Evolutionary conservation across 1,284 basidiomycete species (phyloP).

Genomic region (Volvariella volvacea): DNA sequence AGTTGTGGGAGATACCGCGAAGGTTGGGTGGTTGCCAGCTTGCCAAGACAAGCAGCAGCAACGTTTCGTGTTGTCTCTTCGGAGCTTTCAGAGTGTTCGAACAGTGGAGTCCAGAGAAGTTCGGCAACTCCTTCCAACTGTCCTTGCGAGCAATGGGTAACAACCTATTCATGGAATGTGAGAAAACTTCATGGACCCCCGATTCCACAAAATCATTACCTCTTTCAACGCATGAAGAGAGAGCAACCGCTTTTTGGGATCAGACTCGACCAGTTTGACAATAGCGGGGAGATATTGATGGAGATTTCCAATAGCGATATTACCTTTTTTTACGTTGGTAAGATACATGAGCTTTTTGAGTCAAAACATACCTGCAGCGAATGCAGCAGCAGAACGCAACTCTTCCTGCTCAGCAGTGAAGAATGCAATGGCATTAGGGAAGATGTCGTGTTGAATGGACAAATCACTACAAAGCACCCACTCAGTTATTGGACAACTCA

Average conservation of each 20-base stretch:
- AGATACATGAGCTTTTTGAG: slow-evolving; percentile 43
- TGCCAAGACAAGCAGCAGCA: slow-evolving; percentile 93
- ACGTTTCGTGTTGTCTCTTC: slow-evolving; percentile 93
- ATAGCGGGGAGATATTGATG: slow-evolving; percentile 82
- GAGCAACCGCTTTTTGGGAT: slow-evolving; percentile 75
- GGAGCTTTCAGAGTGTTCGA: slow-evolving; percentile 76
- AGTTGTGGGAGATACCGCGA: slow-evolving; percentile 85
- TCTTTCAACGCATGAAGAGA: slow-evolving; percentile 93
- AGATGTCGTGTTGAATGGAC: slow-evolving; percentile 69
- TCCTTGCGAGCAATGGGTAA: slow-evolving; percentile 80
- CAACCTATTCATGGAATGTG: slow-evolving; percentile 54
- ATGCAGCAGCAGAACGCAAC: slow-evolving; percentile 82
- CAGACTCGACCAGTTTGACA: slow-evolving; percentile 73
- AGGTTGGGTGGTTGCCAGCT: slow-evolving; percentile 88
- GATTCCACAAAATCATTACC: slow-evolving; percentile 27
- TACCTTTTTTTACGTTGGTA: slow-evolving; percentile 46
- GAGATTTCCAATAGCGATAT: slow-evolving; percentile 90
- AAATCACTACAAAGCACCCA: slow-evolving; percentile 61
- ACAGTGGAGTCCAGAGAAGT: slow-evolving; percentile 84
- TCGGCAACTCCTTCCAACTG: slow-evolving; percentile 85
- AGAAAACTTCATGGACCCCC: not conserved
- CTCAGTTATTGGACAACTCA: too few relatives aligned
- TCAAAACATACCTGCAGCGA: slow-evolving; percentile 67
- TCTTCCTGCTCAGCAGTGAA: slow-evolving; percentile 80
- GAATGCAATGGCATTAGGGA: slow-evolving; percentile 64